Percentiles rank a stretch among this genome's conserved stretches.
phyloP scores from a whole-genome alignment of 495 filamentous ascomycete genomes.

The Penicillium paradoxum region DNA sequence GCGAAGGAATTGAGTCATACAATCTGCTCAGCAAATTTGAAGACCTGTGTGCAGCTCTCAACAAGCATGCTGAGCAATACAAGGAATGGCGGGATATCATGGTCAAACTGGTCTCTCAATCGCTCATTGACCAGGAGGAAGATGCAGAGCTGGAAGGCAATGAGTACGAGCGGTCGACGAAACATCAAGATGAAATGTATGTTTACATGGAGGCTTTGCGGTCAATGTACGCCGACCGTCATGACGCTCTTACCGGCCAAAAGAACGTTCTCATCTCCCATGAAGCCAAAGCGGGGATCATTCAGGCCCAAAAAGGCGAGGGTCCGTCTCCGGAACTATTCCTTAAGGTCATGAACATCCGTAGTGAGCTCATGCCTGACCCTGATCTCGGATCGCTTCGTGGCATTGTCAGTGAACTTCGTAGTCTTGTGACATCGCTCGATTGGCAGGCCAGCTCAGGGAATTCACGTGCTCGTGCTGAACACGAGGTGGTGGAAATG shows the following conservation, averaged over 20 bases:
- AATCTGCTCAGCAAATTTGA: constrained; percentile 53
- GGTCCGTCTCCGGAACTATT: constrained; percentile 70
- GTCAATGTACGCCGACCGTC: constrained; percentile 70
- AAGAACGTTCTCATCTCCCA: constrained; percentile 74
- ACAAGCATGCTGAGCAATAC: constrained; percentile 63
- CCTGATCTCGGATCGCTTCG: constrained; percentile 59
- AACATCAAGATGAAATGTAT: constrained; percentile 78
- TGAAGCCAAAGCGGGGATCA: constrained; percentile 57
- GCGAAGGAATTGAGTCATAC: constrained; percentile 59
- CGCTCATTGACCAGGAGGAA: constrained; percentile 78
- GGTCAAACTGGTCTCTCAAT: constrained; percentile 61
- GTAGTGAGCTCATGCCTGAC: constrained; percentile 54
- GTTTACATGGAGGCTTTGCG: constrained; percentile 75
- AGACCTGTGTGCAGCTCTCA: constrained; percentile 51
- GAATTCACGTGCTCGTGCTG: constrained; percentile 56
- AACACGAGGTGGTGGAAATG: constrained; percentile 56
- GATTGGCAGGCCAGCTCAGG: constrained; percentile 55
- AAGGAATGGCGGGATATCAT: constrained; percentile 69
- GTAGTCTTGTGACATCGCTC: constrained; percentile 57
- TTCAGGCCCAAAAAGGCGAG: constrained; percentile 54
- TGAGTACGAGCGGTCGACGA: constrained; percentile 83
- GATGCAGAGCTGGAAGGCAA: constrained; percentile 70
- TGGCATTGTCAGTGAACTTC: constrained; percentile 62
- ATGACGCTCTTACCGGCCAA: constrained; percentile 68
- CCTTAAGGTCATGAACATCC: constrained; percentile 53